These are phyloP conservation scores for Hamigera avellanea DNA, from an alignment of 495 filamentous ascomycete species.

Conservation along the genomic window DNA sequence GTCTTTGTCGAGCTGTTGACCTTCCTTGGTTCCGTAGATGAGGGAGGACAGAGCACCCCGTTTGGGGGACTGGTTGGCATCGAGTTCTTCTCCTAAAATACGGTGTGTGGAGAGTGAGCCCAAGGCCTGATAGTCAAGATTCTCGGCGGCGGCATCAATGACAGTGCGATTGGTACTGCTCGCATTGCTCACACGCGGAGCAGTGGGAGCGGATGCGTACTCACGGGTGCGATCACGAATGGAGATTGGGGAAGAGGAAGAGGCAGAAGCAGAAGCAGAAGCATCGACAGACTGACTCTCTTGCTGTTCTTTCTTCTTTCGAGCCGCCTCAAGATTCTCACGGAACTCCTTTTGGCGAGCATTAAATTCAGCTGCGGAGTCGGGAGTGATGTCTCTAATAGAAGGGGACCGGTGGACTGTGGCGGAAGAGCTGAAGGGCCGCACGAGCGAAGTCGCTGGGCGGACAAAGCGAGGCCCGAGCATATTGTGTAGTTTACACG, in stretches of 20 bases:
- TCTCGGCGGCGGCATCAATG: slow-evolving; percentile 28
- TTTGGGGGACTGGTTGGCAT: slow-evolving; percentile 30
- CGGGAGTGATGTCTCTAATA: slow-evolving; percentile 69
- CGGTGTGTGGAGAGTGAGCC: slow-evolving; percentile 57
- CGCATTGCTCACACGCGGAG: slow-evolving; percentile 45
- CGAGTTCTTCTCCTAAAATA: slow-evolving; percentile 41
- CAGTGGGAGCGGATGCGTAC: slow-evolving; percentile 39
- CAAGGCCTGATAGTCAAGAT: slow-evolving; percentile 36
- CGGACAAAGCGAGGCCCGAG: slow-evolving; percentile 37
- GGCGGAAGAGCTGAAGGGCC: slow-evolving; percentile 50
- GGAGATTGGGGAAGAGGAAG: slow-evolving; percentile 28
- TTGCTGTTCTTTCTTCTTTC: slow-evolving; percentile 66
- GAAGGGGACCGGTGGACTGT: slow-evolving; percentile 53
- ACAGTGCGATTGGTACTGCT: slow-evolving; percentile 22
- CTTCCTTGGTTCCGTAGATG: slow-evolving; percentile 94
- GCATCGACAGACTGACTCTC: slow-evolving; percentile 61
- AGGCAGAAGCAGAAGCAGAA: slow-evolving; percentile 31
- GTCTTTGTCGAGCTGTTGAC: slow-evolving; percentile 81
- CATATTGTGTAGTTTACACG: slow-evolving; percentile 23
- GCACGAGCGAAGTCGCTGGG: slow-evolving; percentile 36
- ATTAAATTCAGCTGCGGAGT: slow-evolving; percentile 62
- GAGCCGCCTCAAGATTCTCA: slow-evolving; percentile 61
- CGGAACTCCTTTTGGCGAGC: slow-evolving; percentile 76
- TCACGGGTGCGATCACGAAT: slow-evolving; percentile 31
- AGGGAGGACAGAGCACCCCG: slow-evolving; percentile 49